Percentiles rank a stretch among this genome's conserved stretches.
These are phyloP conservation scores for Rhizomucor pusillus DNA, from an alignment of 371 early-diverging fungal species.

Conservation along the genomic window DNA sequence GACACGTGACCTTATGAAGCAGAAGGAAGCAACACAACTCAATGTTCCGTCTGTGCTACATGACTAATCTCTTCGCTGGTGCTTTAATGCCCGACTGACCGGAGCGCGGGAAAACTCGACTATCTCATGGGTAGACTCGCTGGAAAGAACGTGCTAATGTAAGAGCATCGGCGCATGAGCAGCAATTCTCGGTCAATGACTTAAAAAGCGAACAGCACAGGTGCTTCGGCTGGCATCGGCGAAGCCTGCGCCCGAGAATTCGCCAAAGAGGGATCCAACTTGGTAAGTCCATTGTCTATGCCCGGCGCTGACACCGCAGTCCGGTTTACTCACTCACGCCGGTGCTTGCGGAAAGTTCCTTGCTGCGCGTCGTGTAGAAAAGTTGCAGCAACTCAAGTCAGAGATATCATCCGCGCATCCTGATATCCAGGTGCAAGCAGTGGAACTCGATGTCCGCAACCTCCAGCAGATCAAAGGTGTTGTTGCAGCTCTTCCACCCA, in stretches of 20 bases:
- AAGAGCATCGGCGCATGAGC: slow-evolving; percentile 7
- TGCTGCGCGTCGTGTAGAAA: slow-evolving; percentile 78
- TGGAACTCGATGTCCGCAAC: slow-evolving; percentile 76
- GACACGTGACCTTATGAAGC: no score
- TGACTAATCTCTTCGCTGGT: no score
- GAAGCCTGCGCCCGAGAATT: slow-evolving; percentile 83
- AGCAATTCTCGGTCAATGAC: slow-evolving; percentile 2
- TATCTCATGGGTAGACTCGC: slow-evolving; percentile 24
- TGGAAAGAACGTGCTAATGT: slow-evolving; percentile 61
- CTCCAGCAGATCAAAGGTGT: slow-evolving; percentile 54
- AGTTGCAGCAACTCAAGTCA: slow-evolving; percentile 56
- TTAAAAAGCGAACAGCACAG: slow-evolving; percentile 66
- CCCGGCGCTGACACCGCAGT: no score
- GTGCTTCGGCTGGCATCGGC: slow-evolving; percentile 93
- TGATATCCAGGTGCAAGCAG: slow-evolving; percentile 53
- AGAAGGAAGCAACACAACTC: no score
- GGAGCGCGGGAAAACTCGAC: no score
- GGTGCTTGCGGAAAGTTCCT: slow-evolving; percentile 62
- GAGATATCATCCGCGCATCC: slow-evolving; percentile 56
- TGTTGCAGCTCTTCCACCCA: slow-evolving; percentile 56
- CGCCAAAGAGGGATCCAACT: slow-evolving; percentile 76
- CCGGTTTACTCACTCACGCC: not conserved
- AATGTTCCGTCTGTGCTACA: no score
- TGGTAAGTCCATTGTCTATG: no score
- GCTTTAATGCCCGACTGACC: no score